Base-by-base conservation (phyloP, 257 asterid species). In the Solanum bulbocastanum region DNA sequence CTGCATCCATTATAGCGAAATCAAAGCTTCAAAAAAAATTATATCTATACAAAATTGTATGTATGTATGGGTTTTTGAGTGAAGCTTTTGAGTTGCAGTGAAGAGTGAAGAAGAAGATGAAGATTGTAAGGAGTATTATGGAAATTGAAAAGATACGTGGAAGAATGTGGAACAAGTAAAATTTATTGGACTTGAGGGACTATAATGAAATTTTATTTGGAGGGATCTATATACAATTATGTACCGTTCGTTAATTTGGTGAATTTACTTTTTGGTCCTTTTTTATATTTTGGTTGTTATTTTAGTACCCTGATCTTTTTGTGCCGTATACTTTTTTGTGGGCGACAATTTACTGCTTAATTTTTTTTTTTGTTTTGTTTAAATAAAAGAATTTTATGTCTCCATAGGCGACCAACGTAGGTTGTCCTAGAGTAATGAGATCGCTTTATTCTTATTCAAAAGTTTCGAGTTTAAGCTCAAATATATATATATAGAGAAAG, bases 1-100 rank as follows among this genome's bases (percentile, higher is more conserved):
- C 98, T 88, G 98, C 96, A 89, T 97, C 99, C 99, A 97, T 96
- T 86, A 94, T 93, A 83, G 91, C 93, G 90, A 93, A 90, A 91
- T 88, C 83, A 58, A 58, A 69, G 23, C 35, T 74, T 86, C 73
- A 49, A 23, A 33, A 3, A 30, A 11, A 12, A 5, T 3, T 32
- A 65, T 42, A 71, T 5, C 3, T 32, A 73, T 35, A 72, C 42
- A 44, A 33, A 22, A 83, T 81, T 83, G n/a, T 62, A 15, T 32
- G 69, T 72, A 6, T 18, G 62, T 12, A 58, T 69, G 56, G 58
- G 68, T 72, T 30, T 60, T 46, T 82, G 65, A 68, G 66, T 87
- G 68, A 32, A 35, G 37, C 27, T 65, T 2, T 40, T 42, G 83
- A 49, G 92, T 73, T 65, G 84, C 60, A 60, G 73, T 20, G 13